Percentiles rank a stretch among this genome's conserved stretches.
phyloP scores from a whole-genome alignment of 2,329 filamentous ascomycete genomes.

The Colletotrichum sp. region DNA sequence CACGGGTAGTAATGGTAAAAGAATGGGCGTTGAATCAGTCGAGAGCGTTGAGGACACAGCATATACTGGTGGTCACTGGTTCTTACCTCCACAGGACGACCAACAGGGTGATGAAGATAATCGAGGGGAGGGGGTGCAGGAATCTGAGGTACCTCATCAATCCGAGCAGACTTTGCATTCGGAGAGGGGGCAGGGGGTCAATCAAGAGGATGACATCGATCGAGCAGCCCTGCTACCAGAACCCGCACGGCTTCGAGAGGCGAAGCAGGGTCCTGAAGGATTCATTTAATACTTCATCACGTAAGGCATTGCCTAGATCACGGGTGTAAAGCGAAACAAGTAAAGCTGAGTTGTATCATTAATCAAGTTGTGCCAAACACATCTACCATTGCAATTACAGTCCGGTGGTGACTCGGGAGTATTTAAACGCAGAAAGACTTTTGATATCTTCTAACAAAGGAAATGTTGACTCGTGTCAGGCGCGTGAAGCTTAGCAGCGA shows the following conservation, averaged over 20 bases:
- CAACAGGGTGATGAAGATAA: background rate
- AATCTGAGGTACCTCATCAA: too few relatives aligned
- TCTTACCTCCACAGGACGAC: background rate
- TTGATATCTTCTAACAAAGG: background rate
- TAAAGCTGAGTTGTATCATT: background rate
- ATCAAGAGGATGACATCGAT: background rate
- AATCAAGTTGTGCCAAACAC: background rate
- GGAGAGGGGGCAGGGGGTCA: background rate
- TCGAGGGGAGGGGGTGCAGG: fast-evolving
- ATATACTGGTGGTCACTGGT: background rate
- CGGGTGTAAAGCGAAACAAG: background rate
- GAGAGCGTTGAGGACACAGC: constrained; percentile 12
- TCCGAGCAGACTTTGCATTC: fast-evolving
- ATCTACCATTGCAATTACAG: background rate
- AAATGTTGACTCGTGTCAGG: background rate
- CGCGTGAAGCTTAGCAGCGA: background rate
- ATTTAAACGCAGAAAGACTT: background rate
- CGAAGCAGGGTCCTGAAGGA: background rate
- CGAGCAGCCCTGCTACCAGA: background rate
- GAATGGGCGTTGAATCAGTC: constrained; percentile 12
- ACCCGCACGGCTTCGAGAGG: background rate
- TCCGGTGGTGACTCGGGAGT: background rate
- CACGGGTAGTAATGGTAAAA: background rate
- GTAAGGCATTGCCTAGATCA: background rate
- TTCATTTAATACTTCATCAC: background rate